A percentile compares a stretch with the other conserved stretches of the same genome.
Evolutionary conservation across 331 rosid genomes (phyloP).

Genomic region (Erythrophleum ivorense): DNA sequence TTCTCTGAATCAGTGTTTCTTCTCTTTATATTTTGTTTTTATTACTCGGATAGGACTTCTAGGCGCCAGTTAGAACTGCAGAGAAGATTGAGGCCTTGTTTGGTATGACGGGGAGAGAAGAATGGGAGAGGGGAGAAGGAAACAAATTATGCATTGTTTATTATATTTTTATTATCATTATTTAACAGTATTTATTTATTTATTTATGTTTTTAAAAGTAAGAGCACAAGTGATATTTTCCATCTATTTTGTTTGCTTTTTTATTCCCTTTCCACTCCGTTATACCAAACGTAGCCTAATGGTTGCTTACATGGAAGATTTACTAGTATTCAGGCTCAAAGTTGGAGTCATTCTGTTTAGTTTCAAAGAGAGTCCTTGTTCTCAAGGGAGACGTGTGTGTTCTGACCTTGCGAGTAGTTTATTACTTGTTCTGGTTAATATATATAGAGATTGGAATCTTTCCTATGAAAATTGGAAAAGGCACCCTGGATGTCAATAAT

Average conservation of each 20-base stretch:
- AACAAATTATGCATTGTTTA: too few species aligned
- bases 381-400: not conserved
- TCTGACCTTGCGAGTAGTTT: not conserved
- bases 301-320: not conserved
- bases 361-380: not conserved
- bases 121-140: too few species aligned
- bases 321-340: not conserved
- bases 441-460: not conserved
- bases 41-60: not conserved
- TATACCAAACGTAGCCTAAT: too few species aligned
- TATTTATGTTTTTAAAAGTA: too few species aligned
- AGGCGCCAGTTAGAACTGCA: not conserved
- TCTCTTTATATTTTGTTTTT: not conserved
- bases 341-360: not conserved
- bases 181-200: too few species aligned
- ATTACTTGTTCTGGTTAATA: not conserved
- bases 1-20: not conserved
- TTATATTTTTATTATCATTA: too few species aligned
- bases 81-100: not conserved
- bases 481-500: not conserved
- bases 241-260: too few species aligned
- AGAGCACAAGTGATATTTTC: too few species aligned
- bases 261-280: too few species aligned
- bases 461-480: conserved; percentile 7
- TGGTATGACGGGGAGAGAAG: too few species aligned